A percentile compares a stretch with the other conserved stretches of the same genome.
Conservation (phyloP, 2,329 filamentous ascomycete species). For the Paecilomyces fulvus region DNA sequence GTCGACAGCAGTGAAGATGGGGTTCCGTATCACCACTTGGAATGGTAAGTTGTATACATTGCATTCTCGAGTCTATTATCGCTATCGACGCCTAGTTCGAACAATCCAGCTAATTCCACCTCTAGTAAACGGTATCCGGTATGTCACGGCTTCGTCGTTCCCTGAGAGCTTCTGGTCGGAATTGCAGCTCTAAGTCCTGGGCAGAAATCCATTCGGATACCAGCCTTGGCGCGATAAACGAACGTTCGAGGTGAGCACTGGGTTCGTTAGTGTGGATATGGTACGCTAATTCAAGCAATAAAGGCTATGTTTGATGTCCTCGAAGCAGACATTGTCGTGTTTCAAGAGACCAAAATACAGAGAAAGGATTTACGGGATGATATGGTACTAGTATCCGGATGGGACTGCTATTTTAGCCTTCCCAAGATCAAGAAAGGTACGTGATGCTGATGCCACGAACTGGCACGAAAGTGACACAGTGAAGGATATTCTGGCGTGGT, state of each 20-base stretch:
- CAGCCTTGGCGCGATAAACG: constrained; percentile 69
- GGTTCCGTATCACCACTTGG: constrained; percentile 75
- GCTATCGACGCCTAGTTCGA: background rate
- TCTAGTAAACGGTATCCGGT: constrained; percentile 73
- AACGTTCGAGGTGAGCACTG: constrained; percentile 53
- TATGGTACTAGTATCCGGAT: constrained; percentile 89
- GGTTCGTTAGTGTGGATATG: background rate
- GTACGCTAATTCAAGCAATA: constrained; percentile 1
- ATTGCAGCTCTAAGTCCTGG: background rate
- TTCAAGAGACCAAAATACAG: constrained; percentile 96
- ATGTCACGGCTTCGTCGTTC: constrained; percentile 4
- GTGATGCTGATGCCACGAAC: background rate
- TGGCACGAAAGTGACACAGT: constrained; percentile 6
- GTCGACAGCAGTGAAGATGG: constrained; percentile 44
- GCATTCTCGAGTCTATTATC: background rate
- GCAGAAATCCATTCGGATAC: constrained; percentile 73
- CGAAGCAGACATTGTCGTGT: constrained; percentile 84
- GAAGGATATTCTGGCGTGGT: constrained; percentile 90
- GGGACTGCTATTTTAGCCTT: constrained; percentile 93
- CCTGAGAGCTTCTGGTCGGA: background rate
- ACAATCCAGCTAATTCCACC: constrained; percentile 1
- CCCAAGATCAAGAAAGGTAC: constrained; percentile 87
- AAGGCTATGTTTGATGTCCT: constrained; percentile 90
- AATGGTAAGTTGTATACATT: constrained; percentile 52
- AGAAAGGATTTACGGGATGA: constrained; percentile 85